Evolutionary conservation across 2,329 filamentous ascomycete genomes (phyloP), one percentile per base, ranked within the genome.

Genomic region (Xylaria sp.): DNA sequence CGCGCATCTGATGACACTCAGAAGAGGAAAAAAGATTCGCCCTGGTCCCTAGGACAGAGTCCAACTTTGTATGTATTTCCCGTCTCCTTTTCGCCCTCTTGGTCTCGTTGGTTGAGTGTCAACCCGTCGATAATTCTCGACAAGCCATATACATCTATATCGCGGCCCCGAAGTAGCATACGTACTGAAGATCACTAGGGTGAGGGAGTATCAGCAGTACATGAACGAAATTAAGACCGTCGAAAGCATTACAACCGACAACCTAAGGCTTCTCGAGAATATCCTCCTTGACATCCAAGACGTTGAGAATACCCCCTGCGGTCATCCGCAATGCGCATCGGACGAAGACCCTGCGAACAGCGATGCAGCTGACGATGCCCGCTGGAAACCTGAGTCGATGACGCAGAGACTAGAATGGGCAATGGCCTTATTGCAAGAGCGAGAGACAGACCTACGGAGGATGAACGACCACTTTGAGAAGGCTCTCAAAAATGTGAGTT

Each of bases 191-290:
- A 11, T 12, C 33, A 14, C 33, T 37, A 59, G 57, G 21, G 57
- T 59, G n/a, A 23, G 57, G 2, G 28, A 40, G 37, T 59, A 59
- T 25, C 57, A 59, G 19, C 40, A 59, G 37, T 59, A 59, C 40
- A 52, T 59, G 46, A 40, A 51, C 37, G 57, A 59, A 28, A 38
- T 60, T 4, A 47, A 45, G 17, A 38, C 58, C 1, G 21, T 60
- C 12, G 42, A 54, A 46, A 60, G 51, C 40, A 50, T 60, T 21
- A 55, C 58, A 7, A 55, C 25, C 21, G 51, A 54, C 31, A 60
- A 60, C 21, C 40, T 60, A 9, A 42, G 28, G 4, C 1, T 55
- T 2, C 33, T 55, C 12, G 23, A 49, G n/a, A 55, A 55, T 33
- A 55, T 55, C 2, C 17, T 28, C 14, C 49, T 52, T 42, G 51